These are phyloP conservation scores for Aphanomyces invadans DNA, from an alignment of 352 stramenopile species.

Conservation along the genomic window DNA sequence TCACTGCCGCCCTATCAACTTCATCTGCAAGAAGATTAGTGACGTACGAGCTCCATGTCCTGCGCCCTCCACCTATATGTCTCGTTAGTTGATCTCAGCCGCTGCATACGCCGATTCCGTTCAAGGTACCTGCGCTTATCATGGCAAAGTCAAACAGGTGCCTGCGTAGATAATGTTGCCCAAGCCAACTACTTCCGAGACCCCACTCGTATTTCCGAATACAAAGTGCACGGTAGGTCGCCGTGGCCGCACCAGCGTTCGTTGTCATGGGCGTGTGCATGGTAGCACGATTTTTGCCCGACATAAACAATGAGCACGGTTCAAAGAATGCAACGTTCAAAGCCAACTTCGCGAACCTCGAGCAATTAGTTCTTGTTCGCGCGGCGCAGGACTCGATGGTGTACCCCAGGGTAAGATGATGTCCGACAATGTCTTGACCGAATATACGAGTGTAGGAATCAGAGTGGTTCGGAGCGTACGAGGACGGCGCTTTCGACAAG, in stretches of 20 bases:
- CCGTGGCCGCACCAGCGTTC: background rate
- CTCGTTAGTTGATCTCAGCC: slow-evolving; percentile 37
- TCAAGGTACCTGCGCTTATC: background rate
- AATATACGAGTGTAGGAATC: slow-evolving; percentile 61
- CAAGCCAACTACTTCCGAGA: slow-evolving; percentile 93
- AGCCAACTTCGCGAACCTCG: slow-evolving; percentile 78
- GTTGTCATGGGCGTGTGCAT: too few species aligned
- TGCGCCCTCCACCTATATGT: background rate
- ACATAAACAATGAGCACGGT: slow-evolving; percentile 88
- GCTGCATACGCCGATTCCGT: slow-evolving; percentile 12
- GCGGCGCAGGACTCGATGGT: slow-evolving; percentile 88
- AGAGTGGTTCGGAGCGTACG: slow-evolving; percentile 82
- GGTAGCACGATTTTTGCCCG: slow-evolving; percentile 67
- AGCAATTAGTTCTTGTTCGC: slow-evolving; percentile 85
- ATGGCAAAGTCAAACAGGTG: background rate
- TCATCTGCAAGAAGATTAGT: slow-evolving; percentile 82
- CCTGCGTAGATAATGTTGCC: slow-evolving; percentile 35
- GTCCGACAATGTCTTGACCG: too few species aligned
- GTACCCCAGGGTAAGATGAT: slow-evolving; percentile 42
- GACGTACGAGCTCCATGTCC: slow-evolving; percentile 29
- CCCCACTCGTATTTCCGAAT: slow-evolving; percentile 61
- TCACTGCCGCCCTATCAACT: slow-evolving; percentile 73
- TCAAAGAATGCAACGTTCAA: slow-evolving; percentile 73
- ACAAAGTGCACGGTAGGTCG: slow-evolving; percentile 49
- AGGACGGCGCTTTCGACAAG: slow-evolving; percentile 52